These are phyloP conservation scores for Fusarium sp. DNA, from an alignment of 2,329 filamentous ascomycete species.

Conservation along the genomic window DNA sequence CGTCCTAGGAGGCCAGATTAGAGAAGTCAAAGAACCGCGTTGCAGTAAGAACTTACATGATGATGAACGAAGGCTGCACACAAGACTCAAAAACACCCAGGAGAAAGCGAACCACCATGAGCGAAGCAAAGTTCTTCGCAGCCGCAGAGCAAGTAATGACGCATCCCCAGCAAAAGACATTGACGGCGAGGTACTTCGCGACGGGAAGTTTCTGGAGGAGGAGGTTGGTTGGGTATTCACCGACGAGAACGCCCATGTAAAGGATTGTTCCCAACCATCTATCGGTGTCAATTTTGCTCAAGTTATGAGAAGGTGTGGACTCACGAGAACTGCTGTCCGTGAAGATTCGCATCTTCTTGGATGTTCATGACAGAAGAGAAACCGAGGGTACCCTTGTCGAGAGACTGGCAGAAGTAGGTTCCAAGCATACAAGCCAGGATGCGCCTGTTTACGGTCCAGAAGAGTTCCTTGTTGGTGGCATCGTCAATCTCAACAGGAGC, in stretches of 20 bases:
- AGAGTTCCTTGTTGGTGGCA: slow-evolving; percentile 57
- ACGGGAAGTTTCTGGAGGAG: slow-evolving; percentile 56
- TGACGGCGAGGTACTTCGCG: slow-evolving; percentile 54
- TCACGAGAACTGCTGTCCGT: slow-evolving; percentile 34
- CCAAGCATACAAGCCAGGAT: slow-evolving; percentile 55
- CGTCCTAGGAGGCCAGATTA: slow-evolving; percentile 15
- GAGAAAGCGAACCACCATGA: slow-evolving; percentile 53
- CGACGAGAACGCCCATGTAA: slow-evolving; percentile 53
- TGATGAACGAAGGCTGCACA: slow-evolving; percentile 55
- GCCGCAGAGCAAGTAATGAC: slow-evolving; percentile 48
- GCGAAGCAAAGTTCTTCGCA: slow-evolving; percentile 50
- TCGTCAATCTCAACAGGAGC: slow-evolving; percentile 55
- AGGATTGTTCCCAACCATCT: slow-evolving; percentile 62
- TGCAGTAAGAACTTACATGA: slow-evolving; percentile 42
- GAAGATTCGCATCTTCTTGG: slow-evolving; percentile 56
- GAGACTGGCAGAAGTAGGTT: slow-evolving; percentile 60
- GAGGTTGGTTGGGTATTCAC: slow-evolving; percentile 56
- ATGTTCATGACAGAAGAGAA: slow-evolving; percentile 62
- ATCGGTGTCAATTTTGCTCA: slow-evolving; percentile 48
- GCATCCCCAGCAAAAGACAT: slow-evolving; percentile 54
- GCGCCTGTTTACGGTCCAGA: slow-evolving; percentile 58
- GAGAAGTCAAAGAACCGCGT: accelerated
- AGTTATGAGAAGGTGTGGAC: background rate
- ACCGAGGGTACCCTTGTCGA: slow-evolving; percentile 59
- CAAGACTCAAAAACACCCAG: slow-evolving; percentile 57